phyloP scores from a whole-genome alignment of 2,329 filamentous ascomycete genomes.

The Fusarium hainanense region DNA sequence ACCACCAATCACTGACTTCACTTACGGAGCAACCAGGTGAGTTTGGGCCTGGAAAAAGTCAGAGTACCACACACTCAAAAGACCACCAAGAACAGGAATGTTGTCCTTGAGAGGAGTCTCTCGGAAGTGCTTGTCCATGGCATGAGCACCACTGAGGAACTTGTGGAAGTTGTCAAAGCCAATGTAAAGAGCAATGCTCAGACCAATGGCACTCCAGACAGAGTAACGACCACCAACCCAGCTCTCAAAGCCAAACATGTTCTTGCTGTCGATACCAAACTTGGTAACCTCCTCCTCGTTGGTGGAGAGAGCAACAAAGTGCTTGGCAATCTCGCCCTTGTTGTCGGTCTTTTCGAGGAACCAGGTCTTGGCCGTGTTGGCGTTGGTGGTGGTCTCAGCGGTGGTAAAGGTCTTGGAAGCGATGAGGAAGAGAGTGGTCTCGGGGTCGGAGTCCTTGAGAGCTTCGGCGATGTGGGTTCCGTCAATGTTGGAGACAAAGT shows the following conservation, averaged over 20 bases:
- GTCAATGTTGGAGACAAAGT: conserved; percentile 99
- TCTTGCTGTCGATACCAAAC: conserved; percentile 98
- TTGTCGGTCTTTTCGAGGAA: conserved; percentile 84
- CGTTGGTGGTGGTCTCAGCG: conserved; percentile 96
- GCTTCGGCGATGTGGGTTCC: conserved; percentile 98
- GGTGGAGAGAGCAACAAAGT: conserved; percentile 97
- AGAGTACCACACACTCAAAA: conserved; percentile 98
- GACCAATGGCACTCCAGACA: conserved; percentile 97
- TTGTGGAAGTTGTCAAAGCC: conserved; percentile 98
- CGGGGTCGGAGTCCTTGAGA: conserved; percentile 86
- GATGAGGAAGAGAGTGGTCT: conserved; percentile 98
- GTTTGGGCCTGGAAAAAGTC: conserved; percentile 99
- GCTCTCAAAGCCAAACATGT: conserved; percentile 99
- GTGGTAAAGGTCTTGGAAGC: conserved; percentile 99
- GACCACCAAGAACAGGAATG: conserved; percentile 90
- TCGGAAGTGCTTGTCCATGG: conserved; percentile 99
- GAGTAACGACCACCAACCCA: conserved; percentile 99
- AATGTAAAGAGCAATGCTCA: conserved; percentile 94
- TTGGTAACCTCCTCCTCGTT: conserved; percentile 96
- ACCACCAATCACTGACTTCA: too few species aligned
- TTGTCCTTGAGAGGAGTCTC: conserved; percentile 92
- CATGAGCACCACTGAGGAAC: conserved; percentile 93
- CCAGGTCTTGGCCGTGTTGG: conserved; percentile 96
- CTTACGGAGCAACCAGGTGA: conserved; percentile 93
- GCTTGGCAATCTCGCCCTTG: conserved; percentile 93